Conservation (phyloP, 169 alveolate species). For the Plasmodium reichenowi region DNA sequence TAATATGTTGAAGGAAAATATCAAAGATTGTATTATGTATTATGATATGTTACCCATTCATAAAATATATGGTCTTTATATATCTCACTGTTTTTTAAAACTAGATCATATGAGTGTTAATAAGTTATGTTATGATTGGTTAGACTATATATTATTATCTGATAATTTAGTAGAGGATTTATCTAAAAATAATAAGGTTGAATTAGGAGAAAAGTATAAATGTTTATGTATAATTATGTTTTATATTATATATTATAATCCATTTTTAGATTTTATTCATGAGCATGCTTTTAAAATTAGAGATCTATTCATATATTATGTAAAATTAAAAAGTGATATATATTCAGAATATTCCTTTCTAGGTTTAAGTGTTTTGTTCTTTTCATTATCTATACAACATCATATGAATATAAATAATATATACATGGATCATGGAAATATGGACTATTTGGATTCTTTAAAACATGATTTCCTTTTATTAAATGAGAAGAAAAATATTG, state of each 20-base stretch:
- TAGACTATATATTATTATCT: slow-evolving; percentile 7
- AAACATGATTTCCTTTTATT: background rate
- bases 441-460: background rate
- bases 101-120: slow-evolving; percentile 30
- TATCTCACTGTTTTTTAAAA: slow-evolving; percentile 52
- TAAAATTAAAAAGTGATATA: slow-evolving; percentile 40
- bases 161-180: background rate
- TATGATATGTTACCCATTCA: slow-evolving; percentile 17
- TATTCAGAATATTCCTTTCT: slow-evolving; percentile 61
- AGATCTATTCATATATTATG: slow-evolving; percentile 13
- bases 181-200: background rate
- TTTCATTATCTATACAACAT: slow-evolving; percentile 39
- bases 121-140: slow-evolving; percentile 21
- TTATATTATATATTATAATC: slow-evolving; percentile 55
- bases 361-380: slow-evolving; percentile 60
- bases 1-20: slow-evolving; percentile 31
- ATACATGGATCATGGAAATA: background rate
- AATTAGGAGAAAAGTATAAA: slow-evolving; percentile 8
- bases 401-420: slow-evolving; percentile 29
- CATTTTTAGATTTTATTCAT: slow-evolving; percentile 41
- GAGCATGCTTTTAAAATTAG: slow-evolving; percentile 5
- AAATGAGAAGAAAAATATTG: background rate
- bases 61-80: slow-evolving; percentile 52
- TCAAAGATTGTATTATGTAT: background rate
- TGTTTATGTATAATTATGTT: slow-evolving; percentile 56